Evolutionary conservation across 768 basidiomycete species (phyloP), one percentile per base, ranked within the genome.

Genomic region (Mycena floridula): DNA sequence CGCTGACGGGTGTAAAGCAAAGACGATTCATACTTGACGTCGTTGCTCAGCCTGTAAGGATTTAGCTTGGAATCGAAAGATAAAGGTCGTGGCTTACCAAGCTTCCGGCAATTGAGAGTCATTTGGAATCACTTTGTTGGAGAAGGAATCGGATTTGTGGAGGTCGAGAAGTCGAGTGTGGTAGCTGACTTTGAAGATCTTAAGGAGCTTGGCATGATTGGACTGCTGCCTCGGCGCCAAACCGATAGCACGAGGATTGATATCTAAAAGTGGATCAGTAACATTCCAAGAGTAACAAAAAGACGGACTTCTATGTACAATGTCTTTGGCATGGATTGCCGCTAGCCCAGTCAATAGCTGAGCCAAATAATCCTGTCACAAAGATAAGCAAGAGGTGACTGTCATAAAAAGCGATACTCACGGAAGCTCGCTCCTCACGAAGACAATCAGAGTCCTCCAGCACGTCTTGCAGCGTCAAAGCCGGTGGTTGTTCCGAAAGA

Each of bases 21-120:
- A n/a, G 90, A 69, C 0, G 84, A 82, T 21, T 86, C 85, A 28
- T 89, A 85, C 37, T 85, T 72, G 30, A 82, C 82, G 42, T 94
- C 93, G 48, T 79, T 79, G 1, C 85, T 82, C 5, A 84, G 51
- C 91, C 89, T 88, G 8, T 6, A 20, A 25, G 12, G 22, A 21
- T 18, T 2, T 44, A 28, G 28, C 22, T 7, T 13, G 15, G 23
- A 2, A 2, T 38, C 37, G 20, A 28, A 40, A 25, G 18, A 46
- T 46, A 32, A 43, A 52, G 44, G 12, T 25, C 18, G n/a, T 16
- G n/a, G 49, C 57, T 18, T 26, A 63, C 62, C 64, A 72, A 54
- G 63, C 57, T 64, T 85, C 85, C 63, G 63, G 68, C 52, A 62
- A 72, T 60, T 36, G 72, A 1, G 52, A 50, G 24, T 73, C 72